Evolutionary conservation across 768 basidiomycete species (phyloP).

Genomic region (Holtermanniella nyarrowii): DNA sequence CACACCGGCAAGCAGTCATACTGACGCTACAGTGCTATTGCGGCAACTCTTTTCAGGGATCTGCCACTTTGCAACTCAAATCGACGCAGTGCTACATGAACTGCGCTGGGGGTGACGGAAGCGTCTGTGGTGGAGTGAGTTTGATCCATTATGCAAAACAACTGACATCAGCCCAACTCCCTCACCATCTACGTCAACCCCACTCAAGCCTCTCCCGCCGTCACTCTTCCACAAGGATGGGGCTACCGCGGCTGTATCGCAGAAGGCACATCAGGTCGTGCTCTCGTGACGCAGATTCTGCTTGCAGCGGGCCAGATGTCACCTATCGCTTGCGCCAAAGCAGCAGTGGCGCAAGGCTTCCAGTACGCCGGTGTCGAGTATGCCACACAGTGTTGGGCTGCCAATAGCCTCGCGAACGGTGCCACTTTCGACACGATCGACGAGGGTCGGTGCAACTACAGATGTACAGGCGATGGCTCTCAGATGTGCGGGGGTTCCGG

Average conservation of each 20-base stretch:
- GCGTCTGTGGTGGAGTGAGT: conserved; percentile 16
- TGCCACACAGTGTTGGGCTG: conserved; percentile 31
- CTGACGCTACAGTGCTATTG: conserved; percentile 17
- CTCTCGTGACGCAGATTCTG: background rate
- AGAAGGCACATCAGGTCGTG: conserved; percentile 7
- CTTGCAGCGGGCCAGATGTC: background rate
- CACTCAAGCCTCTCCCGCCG: background rate
- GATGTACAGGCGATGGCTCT: conserved; percentile 6
- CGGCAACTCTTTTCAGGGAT: conserved; percentile 18
- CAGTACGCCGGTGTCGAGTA: conserved; percentile 27
- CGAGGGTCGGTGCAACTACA: conserved; percentile 7
- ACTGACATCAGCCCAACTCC: conserved; percentile 1
- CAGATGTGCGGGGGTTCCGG: conserved; percentile 6
- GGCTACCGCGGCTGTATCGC: conserved; percentile 4
- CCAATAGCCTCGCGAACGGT: conserved; percentile 20
- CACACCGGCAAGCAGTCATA: background rate
- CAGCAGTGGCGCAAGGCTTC: conserved; percentile 8
- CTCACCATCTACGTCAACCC: conserved; percentile 11
- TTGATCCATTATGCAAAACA: background rate
- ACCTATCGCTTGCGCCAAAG: background rate
- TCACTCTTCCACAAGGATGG: background rate
- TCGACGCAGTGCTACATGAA: conserved; percentile 22
- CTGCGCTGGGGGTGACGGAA: conserved; percentile 18
- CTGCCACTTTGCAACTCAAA: conserved; percentile 13
- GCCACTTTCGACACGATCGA: conserved; percentile 8